A percentile compares a stretch with the other conserved stretches of the same genome.
Evolutionary conservation across 305 asterid genomes (phyloP).

Genomic region (Fraxinus baroniana): DNA sequence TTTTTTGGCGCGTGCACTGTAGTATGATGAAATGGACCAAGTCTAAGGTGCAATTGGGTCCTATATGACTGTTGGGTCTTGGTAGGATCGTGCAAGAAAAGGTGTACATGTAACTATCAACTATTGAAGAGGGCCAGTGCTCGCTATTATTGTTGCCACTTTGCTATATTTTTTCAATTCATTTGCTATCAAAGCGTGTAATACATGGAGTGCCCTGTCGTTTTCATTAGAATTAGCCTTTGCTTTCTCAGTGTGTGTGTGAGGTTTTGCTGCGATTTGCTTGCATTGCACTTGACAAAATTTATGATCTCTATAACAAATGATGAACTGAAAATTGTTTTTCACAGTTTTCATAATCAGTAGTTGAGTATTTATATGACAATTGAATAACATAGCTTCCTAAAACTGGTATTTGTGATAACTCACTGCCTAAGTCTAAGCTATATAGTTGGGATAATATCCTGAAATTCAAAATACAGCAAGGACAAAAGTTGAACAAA

Average conservation of each 20-base stretch:
- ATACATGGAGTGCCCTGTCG: constrained; percentile 45
- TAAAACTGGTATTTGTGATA: no score
- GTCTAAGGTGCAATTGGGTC: constrained; percentile 2
- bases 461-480: background rate
- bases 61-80: constrained; percentile 22
- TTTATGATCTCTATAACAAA: background rate
- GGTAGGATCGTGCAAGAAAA: constrained; percentile 19
- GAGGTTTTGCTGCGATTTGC: background rate
- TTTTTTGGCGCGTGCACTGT: background rate
- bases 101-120: constrained; percentile 3
- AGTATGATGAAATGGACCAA: background rate
- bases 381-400: no score
- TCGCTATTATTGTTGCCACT: constrained; percentile 40
- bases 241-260: background rate
- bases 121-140: constrained; percentile 26
- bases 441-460: no score
- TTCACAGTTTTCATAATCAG: background rate
- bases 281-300: constrained; percentile 12
- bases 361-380: background rate
- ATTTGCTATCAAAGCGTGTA: constrained; percentile 24
- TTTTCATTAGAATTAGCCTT: constrained; percentile 29
- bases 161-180: constrained; percentile 29
- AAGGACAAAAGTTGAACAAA: background rate
- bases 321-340: background rate
- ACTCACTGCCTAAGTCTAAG: no score